Percentiles rank a stretch among this genome's conserved stretches.
Conservation (phyloP, 257 asterid genomes). For the Catharanthus roseus region DNA sequence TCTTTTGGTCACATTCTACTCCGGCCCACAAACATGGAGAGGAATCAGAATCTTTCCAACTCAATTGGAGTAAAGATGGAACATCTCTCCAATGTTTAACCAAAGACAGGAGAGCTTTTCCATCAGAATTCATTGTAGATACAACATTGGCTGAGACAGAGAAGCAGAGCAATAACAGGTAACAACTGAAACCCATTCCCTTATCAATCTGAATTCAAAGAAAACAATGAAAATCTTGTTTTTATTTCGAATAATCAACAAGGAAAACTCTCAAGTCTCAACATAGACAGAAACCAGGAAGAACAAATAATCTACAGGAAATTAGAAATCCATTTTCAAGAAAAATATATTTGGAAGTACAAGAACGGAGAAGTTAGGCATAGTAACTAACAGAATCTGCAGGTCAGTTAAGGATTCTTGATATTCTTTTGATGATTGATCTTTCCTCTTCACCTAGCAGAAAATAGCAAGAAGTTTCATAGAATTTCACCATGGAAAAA, state of each 20-base stretch:
- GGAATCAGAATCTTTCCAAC: constrained; percentile 63
- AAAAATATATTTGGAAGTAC: not conserved
- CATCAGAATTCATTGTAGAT: constrained; percentile 45
- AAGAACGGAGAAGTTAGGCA: not conserved
- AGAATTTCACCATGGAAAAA: too few relatives aligned
- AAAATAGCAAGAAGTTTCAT: too few relatives aligned
- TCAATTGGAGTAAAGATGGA: constrained; percentile 41
- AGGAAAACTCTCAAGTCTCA: not conserved
- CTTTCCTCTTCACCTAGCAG: too few relatives aligned
- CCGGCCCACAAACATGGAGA: constrained; percentile 64
- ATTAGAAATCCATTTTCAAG: not conserved
- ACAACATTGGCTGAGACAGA: constrained; percentile 23
- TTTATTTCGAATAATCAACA: not conserved
- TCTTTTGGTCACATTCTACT: constrained; percentile 33
- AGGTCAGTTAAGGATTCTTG: not conserved
- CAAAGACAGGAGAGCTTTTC: constrained; percentile 52
- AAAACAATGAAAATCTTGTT: not conserved
- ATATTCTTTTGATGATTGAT: not conserved
- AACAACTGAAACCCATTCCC: constrained; percentile 2
- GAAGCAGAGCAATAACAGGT: constrained; percentile 29
- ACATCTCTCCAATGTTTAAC: constrained; percentile 50
- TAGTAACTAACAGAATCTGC: not conserved
- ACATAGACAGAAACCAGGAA: not conserved
- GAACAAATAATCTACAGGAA: not conserved
- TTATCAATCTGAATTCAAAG: not conserved